Base-by-base conservation (phyloP, 306 rosid genomes). In the Fagus sylvatica region DNA sequence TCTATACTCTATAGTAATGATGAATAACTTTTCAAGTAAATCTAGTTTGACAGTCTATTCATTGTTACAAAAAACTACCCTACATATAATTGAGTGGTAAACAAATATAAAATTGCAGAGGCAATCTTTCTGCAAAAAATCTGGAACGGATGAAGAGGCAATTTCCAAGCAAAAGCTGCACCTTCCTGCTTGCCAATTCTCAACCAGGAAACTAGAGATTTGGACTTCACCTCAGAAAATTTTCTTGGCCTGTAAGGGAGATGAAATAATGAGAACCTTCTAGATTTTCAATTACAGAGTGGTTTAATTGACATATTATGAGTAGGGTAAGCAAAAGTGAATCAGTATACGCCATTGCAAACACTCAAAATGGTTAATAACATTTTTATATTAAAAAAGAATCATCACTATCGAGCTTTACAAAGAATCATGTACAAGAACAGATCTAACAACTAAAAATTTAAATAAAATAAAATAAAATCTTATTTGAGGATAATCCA, bases 191-290 rank as follows among this genome's bases (percentile, higher is more conserved):
- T 2, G 51, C 34, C 16, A 78, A 80, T 75, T 69, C 78, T 71
- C 76, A 68, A 77, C 70, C 81, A 41, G 19, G 72, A 46, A 65
- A 76, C 22, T 28, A 67, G 64, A 54, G 55, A 54, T 71, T 84
- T 73, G 78, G 37, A 69, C 56, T 53, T 75, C 65, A 71, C 87
- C 88, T 53, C 89, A 67, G 55, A 91, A 57, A 76, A 79, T 43
- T 19, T 82, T 85, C 83, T 90, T 94, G 71, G 87, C 91, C 98
- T 94, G 96, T 80, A 78, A 79, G 6, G 59, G 33, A 46, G 43
- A 79, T 41, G 54, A 67, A 64, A 79, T 57, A 59, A 71, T 53
- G 46, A 65, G 74, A 71, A 79, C 80, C 75, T 74, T 65, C 61
- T 69, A 65, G 65, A 69, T 61, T 73, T 62, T 79, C 49, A 61